Base-by-base conservation (phyloP, 768 basidiomycete genomes). In the Tricholomella constricta region DNA sequence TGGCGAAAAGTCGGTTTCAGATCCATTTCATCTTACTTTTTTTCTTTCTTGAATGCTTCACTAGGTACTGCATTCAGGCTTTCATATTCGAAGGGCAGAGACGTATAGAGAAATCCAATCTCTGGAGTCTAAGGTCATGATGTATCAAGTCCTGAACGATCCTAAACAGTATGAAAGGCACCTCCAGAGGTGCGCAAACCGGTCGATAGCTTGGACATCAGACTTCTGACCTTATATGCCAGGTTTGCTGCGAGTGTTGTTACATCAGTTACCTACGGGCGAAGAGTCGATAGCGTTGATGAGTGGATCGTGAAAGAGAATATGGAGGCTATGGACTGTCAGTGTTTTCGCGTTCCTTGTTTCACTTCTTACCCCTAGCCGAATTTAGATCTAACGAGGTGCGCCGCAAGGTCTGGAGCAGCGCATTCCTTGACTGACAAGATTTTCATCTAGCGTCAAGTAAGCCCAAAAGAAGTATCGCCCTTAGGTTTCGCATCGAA, bases 241-340 rank as follows among this genome's bases (percentile, higher is more conserved):
- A 77, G 76, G 47, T 79, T 68, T 54, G 72, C 79, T 10, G 78
- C 76, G 2, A 78, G 75, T 35, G 73, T 78, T 6, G 73, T 73
- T 2, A 73, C 74, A 0, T 73, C 76, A 12, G 71, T 78, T 5
- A 70, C 75, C 0, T 80, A 79, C 40, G 76, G 78, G 0, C 56
- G 70, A 48, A 64, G 78, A 8, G 71, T 79, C 10, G 69, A 78
- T 15, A 76, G 69, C 32, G 68, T 74, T 3, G 73, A 75, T 27
- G 77, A 79, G 32, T 79, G 76, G 72, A 67, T 79, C 12, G 77
- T 79, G 1, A 73, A 70, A 55, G 76, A 78, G 51, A 78, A 78
- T 45, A 70, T 76, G 65, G 68, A 69, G 6, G 65, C 76, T 1
- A 69, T 77, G 62, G 72, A 74, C 44, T 78, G 77, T 78, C 54